A percentile compares a stretch with the other conserved stretches of the same genome.
These are phyloP conservation scores for Carnegiea gigantea DNA, from an alignment of 179 eudicot species.

Conservation along the genomic window DNA sequence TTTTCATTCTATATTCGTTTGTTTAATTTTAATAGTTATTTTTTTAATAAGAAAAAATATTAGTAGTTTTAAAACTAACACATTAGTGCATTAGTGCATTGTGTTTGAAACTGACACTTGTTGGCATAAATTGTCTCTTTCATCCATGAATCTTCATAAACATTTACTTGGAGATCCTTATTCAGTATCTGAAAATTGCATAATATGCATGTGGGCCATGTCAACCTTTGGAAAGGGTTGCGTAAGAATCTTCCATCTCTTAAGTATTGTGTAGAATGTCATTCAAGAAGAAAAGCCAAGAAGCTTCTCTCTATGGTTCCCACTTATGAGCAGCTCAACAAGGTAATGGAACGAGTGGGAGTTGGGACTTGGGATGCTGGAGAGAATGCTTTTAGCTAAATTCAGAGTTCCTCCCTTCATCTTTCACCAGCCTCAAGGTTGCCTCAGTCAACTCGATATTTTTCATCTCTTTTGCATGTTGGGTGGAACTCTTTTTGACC, in stretches of 20 bases:
- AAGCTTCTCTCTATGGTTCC: neutral
- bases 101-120: neutral
- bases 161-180: neutral
- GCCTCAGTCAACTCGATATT: no score
- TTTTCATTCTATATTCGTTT: no score
- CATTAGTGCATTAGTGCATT: neutral
- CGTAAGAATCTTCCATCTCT: neutral
- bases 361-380: neutral
- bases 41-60: no score
- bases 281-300: neutral
- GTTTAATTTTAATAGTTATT: no score
- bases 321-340: neutral
- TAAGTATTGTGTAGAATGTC: neutral
- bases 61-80: no score
- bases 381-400: neutral
- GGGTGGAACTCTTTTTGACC: no score
- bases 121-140: neutral
- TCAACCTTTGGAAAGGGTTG: neutral
- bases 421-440: neutral
- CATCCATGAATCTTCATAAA: neutral
- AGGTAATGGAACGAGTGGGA: neutral
- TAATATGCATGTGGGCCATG: neutral
- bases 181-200: neutral
- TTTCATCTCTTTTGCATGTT: no score
- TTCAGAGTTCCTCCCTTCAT: neutral